Percentiles rank a stretch among this genome's conserved stretches.
phyloP scores from a whole-genome alignment of 2,329 filamentous ascomycete species.

The Sclerotinia glacialis region DNA sequence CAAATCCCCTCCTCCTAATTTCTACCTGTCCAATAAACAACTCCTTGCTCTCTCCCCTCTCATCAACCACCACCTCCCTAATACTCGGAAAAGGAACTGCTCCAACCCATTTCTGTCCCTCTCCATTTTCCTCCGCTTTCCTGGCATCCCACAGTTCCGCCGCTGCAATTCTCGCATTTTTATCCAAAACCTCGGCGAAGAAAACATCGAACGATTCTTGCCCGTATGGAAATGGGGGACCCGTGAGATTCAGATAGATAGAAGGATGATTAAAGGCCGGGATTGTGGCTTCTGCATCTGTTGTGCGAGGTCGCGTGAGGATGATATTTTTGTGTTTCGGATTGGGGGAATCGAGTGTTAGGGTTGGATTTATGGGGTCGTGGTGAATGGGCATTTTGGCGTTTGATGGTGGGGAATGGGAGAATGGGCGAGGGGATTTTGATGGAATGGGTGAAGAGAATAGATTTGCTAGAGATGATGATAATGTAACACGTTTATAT shows the following conservation, averaged over 20 bases:
- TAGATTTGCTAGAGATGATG: not conserved
- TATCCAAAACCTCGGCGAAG: not conserved
- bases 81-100: constrained; percentile 16
- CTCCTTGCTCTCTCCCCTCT: not conserved
- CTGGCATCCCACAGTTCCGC: constrained; percentile 4
- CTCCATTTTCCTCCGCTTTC: not conserved
- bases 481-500: not conserved
- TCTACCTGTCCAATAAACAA: constrained; percentile 6
- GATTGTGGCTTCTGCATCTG: not conserved
- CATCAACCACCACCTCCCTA: not conserved
- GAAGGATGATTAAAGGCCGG: not conserved
- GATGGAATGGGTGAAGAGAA: not conserved
- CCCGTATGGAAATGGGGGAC: constrained; percentile 9
- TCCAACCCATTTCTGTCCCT: not conserved
- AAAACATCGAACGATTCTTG: constrained; percentile 6
- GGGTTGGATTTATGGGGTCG: not conserved
- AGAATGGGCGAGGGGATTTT: not conserved
- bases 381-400: constrained; percentile 1
- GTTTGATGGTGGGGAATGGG: not conserved
- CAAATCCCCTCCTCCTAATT: constrained; percentile 9
- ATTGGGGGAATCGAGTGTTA: not conserved
- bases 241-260: not conserved
- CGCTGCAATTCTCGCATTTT: not conserved
- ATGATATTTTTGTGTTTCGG: constrained; percentile 12
- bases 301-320: not conserved